Base-by-base conservation (phyloP, 192 early-diverging fungal genomes). In the Paraglomus brasilianum region DNA sequence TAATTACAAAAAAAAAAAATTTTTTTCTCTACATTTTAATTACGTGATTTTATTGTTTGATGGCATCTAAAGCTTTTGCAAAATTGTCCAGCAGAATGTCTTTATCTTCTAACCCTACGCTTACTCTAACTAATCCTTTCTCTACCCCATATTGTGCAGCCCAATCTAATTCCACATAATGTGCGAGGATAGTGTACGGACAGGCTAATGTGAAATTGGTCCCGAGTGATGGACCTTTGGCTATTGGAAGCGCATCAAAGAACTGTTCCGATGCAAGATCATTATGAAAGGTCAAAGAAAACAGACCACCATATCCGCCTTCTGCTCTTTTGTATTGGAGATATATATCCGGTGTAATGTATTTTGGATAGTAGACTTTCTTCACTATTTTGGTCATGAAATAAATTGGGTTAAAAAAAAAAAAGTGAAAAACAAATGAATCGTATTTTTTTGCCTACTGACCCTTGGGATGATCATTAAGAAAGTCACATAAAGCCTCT, bases 151-250 rank as follows among this genome's bases (percentile, higher is more conserved):
- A 97, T 61, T 83, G 72, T 1, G 80, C 84, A 15, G 93, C 96
- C 96, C 96, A 98, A 30, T 97, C 95, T 14, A 97, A 78, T 77
- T 98, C 96, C 36, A 78, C 78, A 76, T 91, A 98, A 74, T 98
- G 96, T 8, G 94, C 96, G n/a, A 98, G 71, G 19, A 98, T 91
- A 0, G 95, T 93, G 72, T 98, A 98, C 2, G 96, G 95, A 66
- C 90, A 91, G 4, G 87, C 92, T 53, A 98, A 81, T 15, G 96
- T 98, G 66, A 98, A 98, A 81, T 95, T 98, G 36, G 96, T 98
- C 1, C 96, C 96, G 21, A 98, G 80, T 4, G 93, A 95, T 15
- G 96, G 96, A 1, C 96, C 96, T 72, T 98, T 98, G 70, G 89
- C 90, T 72, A 91, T 86, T 4, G 77, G 76, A 46, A 98, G 69